Percentiles rank a stretch among this genome's conserved stretches.
These are phyloP conservation scores for Durotheca rogersii DNA, from an alignment of 495 filamentous ascomycete species.

Conservation along the genomic window DNA sequence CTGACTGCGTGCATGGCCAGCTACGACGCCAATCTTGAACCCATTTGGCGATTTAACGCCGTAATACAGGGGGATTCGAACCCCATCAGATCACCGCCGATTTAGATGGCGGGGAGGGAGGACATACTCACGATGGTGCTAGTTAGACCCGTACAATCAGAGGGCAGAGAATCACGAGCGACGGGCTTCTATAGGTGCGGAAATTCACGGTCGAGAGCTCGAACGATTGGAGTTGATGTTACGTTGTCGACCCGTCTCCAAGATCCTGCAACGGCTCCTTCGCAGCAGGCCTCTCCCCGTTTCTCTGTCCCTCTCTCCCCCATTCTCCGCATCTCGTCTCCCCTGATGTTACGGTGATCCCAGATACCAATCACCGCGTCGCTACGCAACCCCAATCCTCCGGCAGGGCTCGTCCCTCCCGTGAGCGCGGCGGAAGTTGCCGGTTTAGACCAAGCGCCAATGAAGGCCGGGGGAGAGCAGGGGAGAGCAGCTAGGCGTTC, in stretches of 20 bases:
- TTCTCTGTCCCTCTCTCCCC: constrained; percentile 18
- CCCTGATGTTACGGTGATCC: constrained; percentile 15
- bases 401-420: too few relatives aligned
- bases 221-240: constrained; percentile 21
- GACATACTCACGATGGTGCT: constrained; percentile 5
- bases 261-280: constrained; percentile 27
- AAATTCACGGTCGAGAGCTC: constrained; percentile 25
- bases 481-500: constrained; percentile 4
- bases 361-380: constrained; percentile 19
- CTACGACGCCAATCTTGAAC: constrained; percentile 22
- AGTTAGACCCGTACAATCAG: constrained; percentile 6
- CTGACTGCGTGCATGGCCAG: constrained; percentile 18
- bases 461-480: constrained; percentile 3
- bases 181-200: constrained; percentile 34
- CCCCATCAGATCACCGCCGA: too few relatives aligned
- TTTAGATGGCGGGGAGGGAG: too few relatives aligned
- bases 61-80: constrained; percentile 12
- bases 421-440: constrained; percentile 18
- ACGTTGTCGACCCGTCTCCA: constrained; percentile 11
- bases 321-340: background rate
- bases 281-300: too few relatives aligned
- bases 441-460: constrained; percentile 18
- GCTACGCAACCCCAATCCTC: constrained; percentile 11
- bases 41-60: constrained; percentile 25
- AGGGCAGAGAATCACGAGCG: constrained; percentile 1